Evolutionary conservation across 1,284 basidiomycete species (phyloP).

Genomic region (Marasmius oreades): DNA sequence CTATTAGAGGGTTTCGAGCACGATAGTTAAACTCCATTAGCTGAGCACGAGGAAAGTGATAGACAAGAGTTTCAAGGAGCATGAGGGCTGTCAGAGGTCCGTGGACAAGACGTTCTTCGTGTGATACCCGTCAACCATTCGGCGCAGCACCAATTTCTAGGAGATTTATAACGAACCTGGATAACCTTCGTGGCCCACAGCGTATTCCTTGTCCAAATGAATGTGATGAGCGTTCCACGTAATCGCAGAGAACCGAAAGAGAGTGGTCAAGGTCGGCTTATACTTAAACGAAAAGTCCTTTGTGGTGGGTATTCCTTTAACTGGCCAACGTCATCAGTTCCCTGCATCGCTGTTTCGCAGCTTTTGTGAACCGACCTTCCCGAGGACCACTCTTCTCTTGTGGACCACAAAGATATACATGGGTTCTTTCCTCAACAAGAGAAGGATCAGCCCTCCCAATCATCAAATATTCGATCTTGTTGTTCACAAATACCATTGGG

Average conservation of each 20-base stretch:
- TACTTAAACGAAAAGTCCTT: constrained; percentile 61
- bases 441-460: constrained; percentile 40
- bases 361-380: constrained; percentile 34
- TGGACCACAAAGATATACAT: constrained; percentile 61
- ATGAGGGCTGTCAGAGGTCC: constrained; percentile 79
- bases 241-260: constrained; percentile 83
- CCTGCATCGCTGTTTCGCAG: neutral
- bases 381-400: constrained; percentile 24
- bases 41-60: constrained; percentile 40
- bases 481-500: constrained; percentile 79
- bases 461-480: constrained; percentile 49
- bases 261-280: constrained; percentile 63
- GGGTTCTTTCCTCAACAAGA: constrained; percentile 65
- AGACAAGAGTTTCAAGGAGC: constrained; percentile 60
- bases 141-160: neutral
- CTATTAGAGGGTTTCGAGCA: constrained; percentile 71
- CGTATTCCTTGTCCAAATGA: constrained; percentile 71
- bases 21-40: constrained; percentile 66
- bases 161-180: constrained; percentile 46
- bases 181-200: constrained; percentile 68
- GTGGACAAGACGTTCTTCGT: constrained; percentile 73
- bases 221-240: constrained; percentile 79
- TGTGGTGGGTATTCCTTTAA: constrained; percentile 46
- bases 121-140: neutral
- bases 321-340: constrained; percentile 25